phyloP scores from a whole-genome alignment of 2,329 filamentous ascomycete species.

The Raffaelea albimanens region DNA sequence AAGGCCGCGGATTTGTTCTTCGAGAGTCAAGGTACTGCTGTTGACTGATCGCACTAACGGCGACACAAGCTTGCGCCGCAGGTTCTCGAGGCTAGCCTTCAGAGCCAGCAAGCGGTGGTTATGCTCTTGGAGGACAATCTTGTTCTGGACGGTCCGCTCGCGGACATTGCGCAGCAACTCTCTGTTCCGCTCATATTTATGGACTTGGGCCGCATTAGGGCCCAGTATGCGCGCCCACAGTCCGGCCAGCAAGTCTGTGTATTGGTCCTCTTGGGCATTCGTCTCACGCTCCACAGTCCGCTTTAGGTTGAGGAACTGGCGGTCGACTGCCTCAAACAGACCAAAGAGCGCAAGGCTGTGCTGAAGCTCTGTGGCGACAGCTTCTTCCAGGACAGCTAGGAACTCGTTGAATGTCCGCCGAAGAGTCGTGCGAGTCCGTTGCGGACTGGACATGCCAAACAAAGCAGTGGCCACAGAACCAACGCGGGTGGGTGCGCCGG shows the following conservation, averaged over 20 bases:
- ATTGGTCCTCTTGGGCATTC: constrained; percentile 67
- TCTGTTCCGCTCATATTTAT: constrained; percentile 88
- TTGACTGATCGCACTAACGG: constrained; percentile 68
- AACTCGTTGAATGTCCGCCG: constrained; percentile 86
- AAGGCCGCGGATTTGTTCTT: constrained; percentile 77
- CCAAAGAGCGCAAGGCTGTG: constrained; percentile 73
- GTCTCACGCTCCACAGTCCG: constrained; percentile 78
- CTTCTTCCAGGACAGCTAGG: constrained; percentile 76
- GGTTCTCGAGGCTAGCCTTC: constrained; percentile 77
- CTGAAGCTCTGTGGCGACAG: constrained; percentile 74
- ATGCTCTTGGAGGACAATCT: constrained; percentile 76
- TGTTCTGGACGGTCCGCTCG: constrained; percentile 77
- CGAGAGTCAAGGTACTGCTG: constrained; percentile 61
- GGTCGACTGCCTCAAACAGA: constrained; percentile 87
- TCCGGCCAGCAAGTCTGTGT: constrained; percentile 71
- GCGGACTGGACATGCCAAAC: constrained; percentile 71
- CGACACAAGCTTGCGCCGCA: constrained; percentile 73
- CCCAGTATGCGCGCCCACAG: constrained; percentile 84
- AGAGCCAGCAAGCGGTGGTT: constrained; percentile 75
- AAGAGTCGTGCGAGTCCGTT: constrained; percentile 70
- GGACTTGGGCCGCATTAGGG: constrained; percentile 61
- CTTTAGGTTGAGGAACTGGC: constrained; percentile 80
- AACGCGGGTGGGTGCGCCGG: constrained; percentile 54
- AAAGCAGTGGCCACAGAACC: constrained; percentile 61
- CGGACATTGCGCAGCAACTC: constrained; percentile 69